A percentile compares a stretch with the other conserved stretches of the same genome.
Evolutionary conservation across 1,284 basidiomycete species (phyloP).

Genomic region (Leccinum glutinopallens): DNA sequence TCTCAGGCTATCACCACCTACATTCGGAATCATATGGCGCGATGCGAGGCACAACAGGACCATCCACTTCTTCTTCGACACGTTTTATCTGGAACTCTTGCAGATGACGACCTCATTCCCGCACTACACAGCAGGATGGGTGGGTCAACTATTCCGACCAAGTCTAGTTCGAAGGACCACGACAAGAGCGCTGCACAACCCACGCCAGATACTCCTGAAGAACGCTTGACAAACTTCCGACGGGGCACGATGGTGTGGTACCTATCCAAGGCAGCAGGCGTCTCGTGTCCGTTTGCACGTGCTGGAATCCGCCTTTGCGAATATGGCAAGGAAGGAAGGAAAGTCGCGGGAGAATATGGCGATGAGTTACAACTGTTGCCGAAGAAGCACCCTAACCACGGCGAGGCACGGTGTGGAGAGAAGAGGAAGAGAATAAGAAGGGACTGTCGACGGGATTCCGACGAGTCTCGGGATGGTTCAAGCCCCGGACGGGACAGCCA

Average conservation of each 20-base stretch:
- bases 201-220: slow-evolving; percentile 28
- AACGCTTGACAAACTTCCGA: slow-evolving; percentile 70
- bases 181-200: slow-evolving; percentile 18
- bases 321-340: slow-evolving; percentile 55
- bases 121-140: slow-evolving; percentile 69
- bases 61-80: slow-evolving; percentile 74
- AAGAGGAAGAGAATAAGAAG: slow-evolving; percentile 68
- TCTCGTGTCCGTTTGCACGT: slow-evolving; percentile 70
- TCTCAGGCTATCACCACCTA: slow-evolving; percentile 79
- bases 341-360: slow-evolving; percentile 19
- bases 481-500: slow-evolving; percentile 17
- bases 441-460: slow-evolving; percentile 42
- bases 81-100: slow-evolving; percentile 64
- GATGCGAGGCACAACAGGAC: slow-evolving; percentile 70
- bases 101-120: slow-evolving; percentile 71
- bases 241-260: slow-evolving; percentile 80
- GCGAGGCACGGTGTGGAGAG: slow-evolving; percentile 56
- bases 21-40: slow-evolving; percentile 67
- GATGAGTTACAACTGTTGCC: slow-evolving; percentile 25
- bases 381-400: slow-evolving; percentile 42
- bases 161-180: slow-evolving; percentile 30
- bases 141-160: slow-evolving; percentile 56
- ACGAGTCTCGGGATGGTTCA: slow-evolving; percentile 15
- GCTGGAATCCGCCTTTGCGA: slow-evolving; percentile 71
- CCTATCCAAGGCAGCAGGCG: slow-evolving; percentile 69